Conservation (phyloP, 805 yeast species). For the Candida morakotiae region DNA sequence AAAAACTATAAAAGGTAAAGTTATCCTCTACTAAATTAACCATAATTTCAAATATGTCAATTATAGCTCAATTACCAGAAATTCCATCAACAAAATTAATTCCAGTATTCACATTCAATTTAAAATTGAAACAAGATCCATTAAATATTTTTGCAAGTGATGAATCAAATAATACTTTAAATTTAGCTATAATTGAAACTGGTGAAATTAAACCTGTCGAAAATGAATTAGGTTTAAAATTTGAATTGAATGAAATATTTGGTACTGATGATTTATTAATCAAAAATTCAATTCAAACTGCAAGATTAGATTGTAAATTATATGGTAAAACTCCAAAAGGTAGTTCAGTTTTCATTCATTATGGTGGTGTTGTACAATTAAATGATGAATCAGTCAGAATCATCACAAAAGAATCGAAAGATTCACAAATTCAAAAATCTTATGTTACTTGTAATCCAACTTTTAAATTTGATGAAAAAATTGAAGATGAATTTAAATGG, state of each 20-base stretch:
- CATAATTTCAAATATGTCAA: background rate
- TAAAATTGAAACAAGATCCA: slow-evolving; percentile 21
- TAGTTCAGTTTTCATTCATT: slow-evolving; percentile 37
- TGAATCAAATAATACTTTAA: slow-evolving; percentile 15
- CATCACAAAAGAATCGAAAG: slow-evolving; percentile 22
- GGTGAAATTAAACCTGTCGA: slow-evolving; percentile 28
- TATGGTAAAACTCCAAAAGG: slow-evolving; percentile 45
- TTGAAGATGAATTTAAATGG: slow-evolving; percentile 49
- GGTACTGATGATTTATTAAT: slow-evolving; percentile 51
- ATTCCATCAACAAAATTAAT: slow-evolving; percentile 20
- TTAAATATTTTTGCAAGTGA: slow-evolving; percentile 14
- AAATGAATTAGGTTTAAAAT: slow-evolving; percentile 28
- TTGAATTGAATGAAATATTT: slow-evolving; percentile 20
- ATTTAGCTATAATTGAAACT: slow-evolving; percentile 18
- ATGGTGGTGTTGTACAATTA: slow-evolving; percentile 46
- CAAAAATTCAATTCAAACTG: slow-evolving; percentile 19
- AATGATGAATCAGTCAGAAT: slow-evolving; percentile 31
- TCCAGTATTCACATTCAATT: slow-evolving; percentile 28
- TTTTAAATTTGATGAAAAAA: slow-evolving; percentile 38
- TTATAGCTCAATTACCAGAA: slow-evolving; percentile 8
- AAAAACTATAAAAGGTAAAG: too few relatives aligned
- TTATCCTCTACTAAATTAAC: background rate
- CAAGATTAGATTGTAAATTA: slow-evolving; percentile 47
- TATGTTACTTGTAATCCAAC: slow-evolving; percentile 48
- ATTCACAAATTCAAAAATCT: slow-evolving; percentile 40